Percentiles rank a stretch among this genome's conserved stretches.
phyloP scores from a whole-genome alignment of 2,329 filamentous ascomycete genomes.

The Periconia digitata region DNA sequence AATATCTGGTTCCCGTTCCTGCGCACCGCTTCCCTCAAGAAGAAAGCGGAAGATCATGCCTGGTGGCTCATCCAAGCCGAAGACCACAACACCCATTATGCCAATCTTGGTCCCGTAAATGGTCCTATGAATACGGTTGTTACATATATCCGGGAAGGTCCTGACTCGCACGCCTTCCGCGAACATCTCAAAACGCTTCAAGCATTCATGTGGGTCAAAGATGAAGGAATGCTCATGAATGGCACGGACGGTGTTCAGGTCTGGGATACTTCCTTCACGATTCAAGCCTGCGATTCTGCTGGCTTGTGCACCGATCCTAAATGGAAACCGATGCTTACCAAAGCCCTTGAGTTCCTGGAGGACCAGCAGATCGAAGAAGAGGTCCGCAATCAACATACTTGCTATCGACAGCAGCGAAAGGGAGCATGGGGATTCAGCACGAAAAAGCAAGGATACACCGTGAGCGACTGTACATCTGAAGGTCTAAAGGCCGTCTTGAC shows the following conservation, averaged over 20 bases:
- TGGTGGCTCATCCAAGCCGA: slow-evolving; percentile 87
- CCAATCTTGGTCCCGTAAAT: slow-evolving; percentile 85
- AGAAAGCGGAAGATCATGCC: slow-evolving; percentile 76
- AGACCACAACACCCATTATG: slow-evolving; percentile 87
- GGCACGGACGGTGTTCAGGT: slow-evolving; percentile 98
- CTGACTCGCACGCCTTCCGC: slow-evolving; percentile 68
- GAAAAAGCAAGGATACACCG: slow-evolving; percentile 87
- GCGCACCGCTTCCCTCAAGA: slow-evolving; percentile 64
- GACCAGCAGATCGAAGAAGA: slow-evolving; percentile 89
- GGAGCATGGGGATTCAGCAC: slow-evolving; percentile 97
- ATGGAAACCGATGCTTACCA: slow-evolving; percentile 80
- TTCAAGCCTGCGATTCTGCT: slow-evolving; percentile 78
- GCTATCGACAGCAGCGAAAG: slow-evolving; percentile 88
- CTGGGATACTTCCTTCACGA: slow-evolving; percentile 92
- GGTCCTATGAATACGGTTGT: slow-evolving; percentile 85
- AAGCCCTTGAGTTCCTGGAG: slow-evolving; percentile 83
- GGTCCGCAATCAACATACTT: slow-evolving; percentile 71
- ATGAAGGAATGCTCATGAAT: slow-evolving; percentile 90
- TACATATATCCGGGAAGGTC: slow-evolving; percentile 83
- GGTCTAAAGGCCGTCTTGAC: slow-evolving; percentile 83
- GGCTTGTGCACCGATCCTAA: slow-evolving; percentile 75
- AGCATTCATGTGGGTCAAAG: slow-evolving; percentile 89
- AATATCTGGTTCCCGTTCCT: slow-evolving; percentile 81
- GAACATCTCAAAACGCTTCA: slow-evolving; percentile 78
- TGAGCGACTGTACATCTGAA: slow-evolving; percentile 93